Percentiles rank a stretch among this genome's conserved stretches.
Conservation (phyloP, 2,329 filamentous ascomycete species). For the Blumeriella jaapii region DNA sequence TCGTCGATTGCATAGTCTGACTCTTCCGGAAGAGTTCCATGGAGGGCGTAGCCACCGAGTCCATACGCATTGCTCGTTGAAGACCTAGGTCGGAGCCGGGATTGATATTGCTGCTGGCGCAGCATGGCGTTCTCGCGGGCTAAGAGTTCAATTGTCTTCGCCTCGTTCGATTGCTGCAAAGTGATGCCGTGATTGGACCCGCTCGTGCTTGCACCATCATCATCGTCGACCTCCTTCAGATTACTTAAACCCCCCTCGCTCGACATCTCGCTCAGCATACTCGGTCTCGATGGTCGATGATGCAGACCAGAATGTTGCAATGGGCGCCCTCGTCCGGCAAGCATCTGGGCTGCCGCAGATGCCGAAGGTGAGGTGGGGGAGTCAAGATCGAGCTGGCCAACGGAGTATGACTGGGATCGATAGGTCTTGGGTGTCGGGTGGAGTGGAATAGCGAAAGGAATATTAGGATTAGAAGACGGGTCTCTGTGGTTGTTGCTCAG, state of each 20-base stretch:
- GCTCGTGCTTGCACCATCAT: constrained; percentile 45
- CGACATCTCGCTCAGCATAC: constrained; percentile 63
- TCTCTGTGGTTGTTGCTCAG: constrained; percentile 38
- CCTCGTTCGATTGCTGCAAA: constrained; percentile 39
- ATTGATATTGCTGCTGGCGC: constrained; percentile 46
- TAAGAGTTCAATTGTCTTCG: constrained; percentile 52
- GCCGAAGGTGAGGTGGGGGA: constrained; percentile 20
- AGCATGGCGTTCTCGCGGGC: constrained; percentile 51
- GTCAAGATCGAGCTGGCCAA: constrained; percentile 76
- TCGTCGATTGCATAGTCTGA: constrained; percentile 65
- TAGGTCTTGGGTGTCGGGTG: constrained; percentile 89
- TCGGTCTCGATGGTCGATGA: constrained; percentile 69
- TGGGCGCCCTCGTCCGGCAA: constrained; percentile 26
- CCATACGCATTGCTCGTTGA: constrained; percentile 42
- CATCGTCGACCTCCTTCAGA: constrained; percentile 58
- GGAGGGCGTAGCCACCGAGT: constrained; percentile 46
- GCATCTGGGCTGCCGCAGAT: constrained; percentile 14
- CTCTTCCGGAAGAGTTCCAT: constrained; percentile 49
- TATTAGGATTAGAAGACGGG: constrained; percentile 47
- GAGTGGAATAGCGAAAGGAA: constrained; percentile 78
- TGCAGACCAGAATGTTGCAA: constrained; percentile 58
- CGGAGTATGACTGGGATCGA: constrained; percentile 92
- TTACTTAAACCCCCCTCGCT: constrained; percentile 54
- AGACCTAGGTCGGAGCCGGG: constrained; percentile 45
- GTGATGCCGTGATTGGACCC: constrained; percentile 43